Evolutionary conservation across 495 filamentous ascomycete genomes (phyloP), one percentile per base, ranked within the genome.

Genomic region (Xylaria castorea): DNA sequence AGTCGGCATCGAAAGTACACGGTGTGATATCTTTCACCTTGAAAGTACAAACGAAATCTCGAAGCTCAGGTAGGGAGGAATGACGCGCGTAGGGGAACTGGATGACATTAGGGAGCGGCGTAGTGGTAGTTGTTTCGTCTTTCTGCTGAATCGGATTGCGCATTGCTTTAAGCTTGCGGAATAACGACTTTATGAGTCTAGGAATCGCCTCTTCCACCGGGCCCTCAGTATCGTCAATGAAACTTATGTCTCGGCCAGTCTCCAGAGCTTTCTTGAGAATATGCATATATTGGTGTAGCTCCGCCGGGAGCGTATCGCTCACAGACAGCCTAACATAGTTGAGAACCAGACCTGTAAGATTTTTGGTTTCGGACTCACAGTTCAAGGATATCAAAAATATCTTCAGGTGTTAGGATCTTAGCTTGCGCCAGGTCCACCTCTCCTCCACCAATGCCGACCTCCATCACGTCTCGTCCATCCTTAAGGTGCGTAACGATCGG

Each of bases 21-120:
- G 95, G 94, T 81, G 92, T 91, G 14, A 98, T 84, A 79, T 98
- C 93, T 71, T 83, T 87, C 0, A 94, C 94, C 48, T 83, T 86
- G 73, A 97, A 94, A 0, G 85, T 85, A 5, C 83, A 75, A 5
- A 97, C 84, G 0, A 98, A 81, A 71, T 90, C 79, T 71, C 93
- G 92, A 6, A 97, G 85, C 79, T 98, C 95, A 0, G 82, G 81
- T 65, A 95, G 94, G 0, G 93, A 97, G 0, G 95, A 97, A 80
- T 98, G 95, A 2, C 95, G 89, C 0, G 95, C 95, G 76, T 95
- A 98, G 5, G 94, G 93, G 71, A 98, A 97, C 14, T 78, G 80
- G 40, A 90, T 87, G 27, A 75, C 71, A 5, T 78, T 83, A 30
- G 89, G 82, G 3, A 87, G 76, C 1, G 27, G 0, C 3, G 20